phyloP scores from a whole-genome alignment of 169 alveolate species.

The Prorocentrum cordatum region DNA sequence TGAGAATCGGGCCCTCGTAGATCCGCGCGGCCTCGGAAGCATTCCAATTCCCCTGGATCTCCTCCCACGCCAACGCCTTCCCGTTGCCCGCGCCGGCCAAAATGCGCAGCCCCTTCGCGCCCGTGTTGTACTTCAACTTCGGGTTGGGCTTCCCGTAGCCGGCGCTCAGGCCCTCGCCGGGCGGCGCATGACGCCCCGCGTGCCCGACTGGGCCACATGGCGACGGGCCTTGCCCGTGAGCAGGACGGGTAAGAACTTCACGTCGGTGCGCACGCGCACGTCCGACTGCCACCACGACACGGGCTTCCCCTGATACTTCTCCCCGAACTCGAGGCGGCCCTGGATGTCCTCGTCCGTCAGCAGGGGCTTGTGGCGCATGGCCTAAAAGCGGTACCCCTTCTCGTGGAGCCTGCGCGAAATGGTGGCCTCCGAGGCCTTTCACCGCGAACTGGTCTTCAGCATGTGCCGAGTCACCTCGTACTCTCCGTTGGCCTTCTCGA shows the following conservation, averaged over 20 bases:
- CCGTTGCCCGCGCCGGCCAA: conserved; percentile 3
- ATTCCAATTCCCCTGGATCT: background rate
- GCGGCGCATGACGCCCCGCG: background rate
- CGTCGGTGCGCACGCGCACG: background rate
- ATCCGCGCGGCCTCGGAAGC: background rate
- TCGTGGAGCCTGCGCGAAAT: background rate
- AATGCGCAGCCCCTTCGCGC: background rate
- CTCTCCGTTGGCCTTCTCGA: background rate
- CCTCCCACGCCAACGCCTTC: background rate
- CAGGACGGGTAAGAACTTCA: background rate
- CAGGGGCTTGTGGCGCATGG: background rate
- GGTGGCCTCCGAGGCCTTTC: background rate
- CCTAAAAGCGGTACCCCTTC: background rate
- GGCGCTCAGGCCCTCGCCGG: background rate
- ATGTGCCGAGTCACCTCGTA: background rate
- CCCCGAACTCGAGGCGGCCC: background rate
- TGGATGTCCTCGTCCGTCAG: background rate
- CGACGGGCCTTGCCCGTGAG: background rate
- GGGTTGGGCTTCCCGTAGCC: conserved; percentile 10
- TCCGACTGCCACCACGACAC: background rate
- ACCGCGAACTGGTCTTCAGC: background rate
- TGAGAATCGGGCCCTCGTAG: background rate
- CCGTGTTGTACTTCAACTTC: background rate
- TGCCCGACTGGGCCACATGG: background rate
- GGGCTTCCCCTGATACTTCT: background rate